Evolutionary conservation across 257 asterid genomes (phyloP).

Genomic region (Henckelia pumila): DNA sequence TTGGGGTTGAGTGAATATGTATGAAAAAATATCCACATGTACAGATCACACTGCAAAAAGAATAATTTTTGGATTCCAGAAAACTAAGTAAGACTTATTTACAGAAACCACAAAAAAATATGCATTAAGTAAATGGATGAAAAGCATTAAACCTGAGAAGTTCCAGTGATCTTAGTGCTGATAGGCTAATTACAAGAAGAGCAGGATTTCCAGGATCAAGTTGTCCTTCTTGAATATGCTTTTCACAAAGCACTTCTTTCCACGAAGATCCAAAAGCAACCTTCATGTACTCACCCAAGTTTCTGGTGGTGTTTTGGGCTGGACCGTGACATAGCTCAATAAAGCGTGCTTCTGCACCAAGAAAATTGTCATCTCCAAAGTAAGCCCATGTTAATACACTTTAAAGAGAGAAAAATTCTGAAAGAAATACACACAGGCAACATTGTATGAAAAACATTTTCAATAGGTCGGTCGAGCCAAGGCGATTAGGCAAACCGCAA

Average conservation of each 20-base stretch:
- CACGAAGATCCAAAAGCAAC: conserved; percentile 74
- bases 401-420: neutral
- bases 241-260: conserved; percentile 61
- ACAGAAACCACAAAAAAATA: conserved; percentile 8
- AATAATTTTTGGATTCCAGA: conserved; percentile 2
- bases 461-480: no score
- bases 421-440: neutral
- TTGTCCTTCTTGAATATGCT: conserved; percentile 51
- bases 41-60: neutral
- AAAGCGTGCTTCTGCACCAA: conserved; percentile 52
- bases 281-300: conserved; percentile 63
- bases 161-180: conserved; percentile 80
- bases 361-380: neutral
- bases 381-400: conserved; percentile 15
- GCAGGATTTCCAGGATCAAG: conserved; percentile 83
- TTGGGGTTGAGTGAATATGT: no score
- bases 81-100: neutral
- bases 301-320: conserved; percentile 29
- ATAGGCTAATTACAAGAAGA: conserved; percentile 71
- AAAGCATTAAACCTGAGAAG: conserved; percentile 62
- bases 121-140: neutral
- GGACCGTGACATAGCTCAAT: conserved; percentile 49
- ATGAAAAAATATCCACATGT: neutral
- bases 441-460: no score
- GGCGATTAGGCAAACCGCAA: no score